Evolutionary conservation across 306 rosid genomes (phyloP).

Genomic region (Delonix regia): DNA sequence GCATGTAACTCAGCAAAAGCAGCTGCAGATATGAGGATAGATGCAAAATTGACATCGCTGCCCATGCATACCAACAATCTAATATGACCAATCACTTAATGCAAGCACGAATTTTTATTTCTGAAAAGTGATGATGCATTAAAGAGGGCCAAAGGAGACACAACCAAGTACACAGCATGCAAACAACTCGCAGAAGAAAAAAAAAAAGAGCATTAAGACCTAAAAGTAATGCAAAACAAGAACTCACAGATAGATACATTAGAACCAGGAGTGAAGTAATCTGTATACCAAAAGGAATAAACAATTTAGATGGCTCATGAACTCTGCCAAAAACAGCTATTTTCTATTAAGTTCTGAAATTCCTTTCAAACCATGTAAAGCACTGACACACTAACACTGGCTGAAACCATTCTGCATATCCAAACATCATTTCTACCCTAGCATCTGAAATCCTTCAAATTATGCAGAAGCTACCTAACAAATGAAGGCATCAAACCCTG

Average conservation of each 20-base stretch:
- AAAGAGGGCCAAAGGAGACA: background rate
- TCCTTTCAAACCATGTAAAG: background rate
- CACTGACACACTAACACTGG: background rate
- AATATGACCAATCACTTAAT: background rate
- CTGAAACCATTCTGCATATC: background rate
- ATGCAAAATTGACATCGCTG: conserved; percentile 22
- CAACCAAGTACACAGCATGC: background rate
- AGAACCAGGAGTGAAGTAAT: background rate
- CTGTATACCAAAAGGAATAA: background rate
- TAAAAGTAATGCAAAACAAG: background rate
- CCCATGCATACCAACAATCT: conserved; percentile 24
- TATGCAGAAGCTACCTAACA: background rate
- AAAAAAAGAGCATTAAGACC: background rate
- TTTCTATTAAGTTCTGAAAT: background rate
- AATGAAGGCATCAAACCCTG: background rate
- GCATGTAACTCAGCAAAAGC: conserved; percentile 24
- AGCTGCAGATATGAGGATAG: conserved; percentile 18
- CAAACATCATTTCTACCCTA: background rate
- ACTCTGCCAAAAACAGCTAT: background rate
- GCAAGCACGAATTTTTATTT: background rate
- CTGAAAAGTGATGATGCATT: background rate
- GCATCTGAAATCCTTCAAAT: background rate
- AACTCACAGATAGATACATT: background rate
- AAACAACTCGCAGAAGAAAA: background rate
- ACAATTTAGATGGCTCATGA: background rate